Evolutionary conservation across 1,139 yeast species (phyloP).

Genomic region (Candida glucosophila): DNA sequence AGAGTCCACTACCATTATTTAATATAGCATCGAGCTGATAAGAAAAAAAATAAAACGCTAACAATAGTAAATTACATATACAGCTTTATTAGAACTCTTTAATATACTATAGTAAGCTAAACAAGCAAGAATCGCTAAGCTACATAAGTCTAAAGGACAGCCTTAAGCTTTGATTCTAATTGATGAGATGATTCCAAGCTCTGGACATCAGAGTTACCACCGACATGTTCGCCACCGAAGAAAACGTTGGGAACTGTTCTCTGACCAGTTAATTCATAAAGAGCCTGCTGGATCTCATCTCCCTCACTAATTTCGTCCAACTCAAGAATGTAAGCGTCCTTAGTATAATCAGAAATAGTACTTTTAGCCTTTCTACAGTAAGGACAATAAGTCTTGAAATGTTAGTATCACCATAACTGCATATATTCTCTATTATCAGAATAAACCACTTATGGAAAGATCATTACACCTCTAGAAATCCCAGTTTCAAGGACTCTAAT

Average conservation of each 20-base stretch:
- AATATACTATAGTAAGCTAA: too few relatives aligned
- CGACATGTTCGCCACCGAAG: conserved; percentile 85
- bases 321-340: conserved; percentile 56
- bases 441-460: too few relatives aligned
- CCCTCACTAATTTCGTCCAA: conserved; percentile 44
- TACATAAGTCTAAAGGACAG: conserved; percentile 20
- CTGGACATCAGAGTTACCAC: conserved; percentile 88
- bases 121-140: too few relatives aligned
- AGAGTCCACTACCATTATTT: too few relatives aligned
- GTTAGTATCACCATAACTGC: too few relatives aligned
- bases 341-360: conserved; percentile 42
- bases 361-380: conserved; percentile 61
- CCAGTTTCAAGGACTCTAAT: too few relatives aligned
- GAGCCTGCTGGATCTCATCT: conserved; percentile 63
- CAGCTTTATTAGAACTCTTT: too few relatives aligned
- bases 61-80: too few relatives aligned
- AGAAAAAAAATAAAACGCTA: too few relatives aligned
- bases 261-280: conserved; percentile 75
- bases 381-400: conserved; percentile 44
- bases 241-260: conserved; percentile 88
- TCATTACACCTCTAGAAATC: too few relatives aligned
- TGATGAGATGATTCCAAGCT: conserved; percentile 33
- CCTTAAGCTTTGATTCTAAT: conserved; percentile 29
- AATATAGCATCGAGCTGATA: too few relatives aligned
- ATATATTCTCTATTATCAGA: too few relatives aligned